phyloP scores from a whole-genome alignment of 2,329 filamentous ascomycete genomes.

The Escovopsis weberi region DNA sequence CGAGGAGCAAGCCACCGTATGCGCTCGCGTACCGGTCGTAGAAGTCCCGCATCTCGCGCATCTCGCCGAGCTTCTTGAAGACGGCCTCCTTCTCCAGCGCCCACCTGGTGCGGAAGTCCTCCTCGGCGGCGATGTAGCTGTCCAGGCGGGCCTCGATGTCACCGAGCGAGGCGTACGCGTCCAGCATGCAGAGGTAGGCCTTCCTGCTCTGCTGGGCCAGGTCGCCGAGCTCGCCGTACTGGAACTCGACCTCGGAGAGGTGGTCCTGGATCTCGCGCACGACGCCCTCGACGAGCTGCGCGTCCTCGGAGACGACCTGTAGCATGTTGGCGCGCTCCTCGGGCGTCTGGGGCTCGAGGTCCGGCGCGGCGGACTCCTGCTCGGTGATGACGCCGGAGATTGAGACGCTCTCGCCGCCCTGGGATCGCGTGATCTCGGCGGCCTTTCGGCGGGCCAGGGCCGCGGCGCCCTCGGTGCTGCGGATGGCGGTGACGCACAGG shows the following conservation, averaged over 20 bases:
- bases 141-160: conserved; percentile 52
- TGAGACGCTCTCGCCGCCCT: conserved; percentile 34
- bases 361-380: conserved; percentile 34
- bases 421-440: conserved; percentile 44
- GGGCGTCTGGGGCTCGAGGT: conserved; percentile 55
- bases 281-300: conserved; percentile 50
- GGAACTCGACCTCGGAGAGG: conserved; percentile 61
- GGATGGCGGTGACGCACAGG: conserved; percentile 79
- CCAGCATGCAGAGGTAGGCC: conserved; percentile 41
- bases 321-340: conserved; percentile 75
- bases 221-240: conserved; percentile 47
- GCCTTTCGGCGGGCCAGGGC: conserved; percentile 54
- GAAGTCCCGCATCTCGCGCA: conserved; percentile 63
- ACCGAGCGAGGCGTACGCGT: conserved; percentile 52
- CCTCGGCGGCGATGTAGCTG: conserved; percentile 48
- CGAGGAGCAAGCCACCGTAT: conserved; percentile 72
- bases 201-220: conserved; percentile 39
- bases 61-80: conserved; percentile 53
- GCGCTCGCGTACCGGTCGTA: conserved; percentile 77
- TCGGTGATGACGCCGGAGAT: conserved; percentile 53
- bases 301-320: conserved; percentile 59
- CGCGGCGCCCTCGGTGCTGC: conserved; percentile 72
- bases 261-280: conserved; percentile 59
- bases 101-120: conserved; percentile 55
- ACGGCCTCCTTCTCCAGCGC: conserved; percentile 59